phyloP scores from a whole-genome alignment of 2,329 filamentous ascomycete species.

The Penicillium olsonii region DNA sequence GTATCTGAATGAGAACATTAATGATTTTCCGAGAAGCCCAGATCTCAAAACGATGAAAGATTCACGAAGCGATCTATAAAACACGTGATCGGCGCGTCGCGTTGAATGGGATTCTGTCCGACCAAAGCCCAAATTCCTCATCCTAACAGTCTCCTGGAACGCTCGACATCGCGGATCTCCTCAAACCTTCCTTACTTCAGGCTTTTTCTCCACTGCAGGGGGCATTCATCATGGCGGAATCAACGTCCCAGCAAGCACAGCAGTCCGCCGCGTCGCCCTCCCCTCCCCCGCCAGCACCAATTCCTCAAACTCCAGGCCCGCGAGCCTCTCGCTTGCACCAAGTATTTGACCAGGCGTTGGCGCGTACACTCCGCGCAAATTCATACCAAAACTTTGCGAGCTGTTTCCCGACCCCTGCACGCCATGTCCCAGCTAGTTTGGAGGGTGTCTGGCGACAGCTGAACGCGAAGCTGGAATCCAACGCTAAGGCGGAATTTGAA shows the following conservation, averaged over 20 bases:
- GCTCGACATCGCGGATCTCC: neutral
- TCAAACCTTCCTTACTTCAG: neutral
- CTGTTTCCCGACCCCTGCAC: conserved; percentile 65
- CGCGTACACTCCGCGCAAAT: conserved; percentile 62
- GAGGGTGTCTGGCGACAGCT: conserved; percentile 61
- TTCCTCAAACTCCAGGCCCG: conserved; percentile 57
- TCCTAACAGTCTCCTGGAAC: neutral
- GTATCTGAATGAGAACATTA: no score
- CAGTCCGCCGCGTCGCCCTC: conserved; percentile 46
- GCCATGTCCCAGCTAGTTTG: conserved; percentile 57
- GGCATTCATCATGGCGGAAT: conserved; percentile 22
- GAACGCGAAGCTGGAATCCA: conserved; percentile 59
- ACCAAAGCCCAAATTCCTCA: conserved; percentile 13
- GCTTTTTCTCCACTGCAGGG: neutral
- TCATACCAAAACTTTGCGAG: conserved; percentile 62
- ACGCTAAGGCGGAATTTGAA: conserved; percentile 62
- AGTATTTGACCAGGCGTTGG: conserved; percentile 61
- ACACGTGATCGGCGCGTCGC: conserved; percentile 29
- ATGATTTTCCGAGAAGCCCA: no score
- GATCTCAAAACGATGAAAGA: neutral
- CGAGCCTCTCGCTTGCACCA: conserved; percentile 62
- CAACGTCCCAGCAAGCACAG: conserved; percentile 14
- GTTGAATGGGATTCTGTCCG: conserved; percentile 8
- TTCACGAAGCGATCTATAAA: conserved; percentile 21
- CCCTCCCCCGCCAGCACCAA: conserved; percentile 54